Conservation (phyloP, 768 basidiomycete genomes). For the Mycena venus region DNA sequence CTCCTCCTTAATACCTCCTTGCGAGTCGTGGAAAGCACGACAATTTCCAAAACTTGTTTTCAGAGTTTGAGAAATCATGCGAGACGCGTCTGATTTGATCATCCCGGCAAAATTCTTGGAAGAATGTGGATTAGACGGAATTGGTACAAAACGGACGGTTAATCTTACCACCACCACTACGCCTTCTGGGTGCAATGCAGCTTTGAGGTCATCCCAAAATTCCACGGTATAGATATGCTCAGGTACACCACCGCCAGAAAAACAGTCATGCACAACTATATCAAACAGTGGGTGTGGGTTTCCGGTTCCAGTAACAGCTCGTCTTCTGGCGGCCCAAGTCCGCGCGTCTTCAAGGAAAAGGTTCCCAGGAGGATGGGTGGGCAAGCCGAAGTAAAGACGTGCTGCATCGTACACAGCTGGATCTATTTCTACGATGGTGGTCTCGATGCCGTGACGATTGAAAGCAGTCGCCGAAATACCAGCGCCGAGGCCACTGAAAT, state of each 20-base stretch:
- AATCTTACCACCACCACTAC: conserved; percentile 83
- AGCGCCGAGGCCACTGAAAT: conserved; percentile 84
- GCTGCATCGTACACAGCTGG: conserved; percentile 91
- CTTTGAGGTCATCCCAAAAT: conserved; percentile 83
- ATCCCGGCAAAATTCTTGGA: conserved; percentile 88
- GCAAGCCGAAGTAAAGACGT: conserved; percentile 82
- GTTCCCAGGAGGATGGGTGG: conserved; percentile 67
- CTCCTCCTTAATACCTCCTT: conserved; percentile 59
- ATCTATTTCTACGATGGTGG: conserved; percentile 94
- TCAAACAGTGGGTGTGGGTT: conserved; percentile 64
- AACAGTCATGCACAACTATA: conserved; percentile 90
- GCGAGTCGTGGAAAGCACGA: conserved; percentile 84
- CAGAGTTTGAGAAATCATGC: conserved; percentile 79
- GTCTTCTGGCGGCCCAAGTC: conserved; percentile 68
- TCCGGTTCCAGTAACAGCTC: conserved; percentile 41
- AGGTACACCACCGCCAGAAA: conserved; percentile 94
- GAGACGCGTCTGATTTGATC: conserved; percentile 70
- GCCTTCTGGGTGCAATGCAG: conserved; percentile 75
- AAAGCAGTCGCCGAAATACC: conserved; percentile 88
- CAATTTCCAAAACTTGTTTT: conserved; percentile 81
- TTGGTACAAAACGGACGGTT: neutral
- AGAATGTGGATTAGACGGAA: neutral
- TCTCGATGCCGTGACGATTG: conserved; percentile 73
- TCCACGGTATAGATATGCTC: conserved; percentile 86
- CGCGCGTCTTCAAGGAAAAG: conserved; percentile 87